Conservation (phyloP, 768 basidiomycete species). For the Tephrocybe sp. region DNA sequence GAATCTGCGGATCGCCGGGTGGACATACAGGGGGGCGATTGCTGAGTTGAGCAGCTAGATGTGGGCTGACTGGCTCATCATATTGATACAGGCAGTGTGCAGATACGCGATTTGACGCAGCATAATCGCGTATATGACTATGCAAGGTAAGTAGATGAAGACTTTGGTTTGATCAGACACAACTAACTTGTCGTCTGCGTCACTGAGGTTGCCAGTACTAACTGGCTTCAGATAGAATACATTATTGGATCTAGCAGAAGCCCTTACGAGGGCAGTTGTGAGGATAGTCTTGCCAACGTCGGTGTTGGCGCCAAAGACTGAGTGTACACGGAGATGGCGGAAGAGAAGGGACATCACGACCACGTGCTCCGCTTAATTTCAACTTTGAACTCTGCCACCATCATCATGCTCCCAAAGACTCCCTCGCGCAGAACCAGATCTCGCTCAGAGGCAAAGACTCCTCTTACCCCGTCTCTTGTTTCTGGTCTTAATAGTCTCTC, state of each 20-base stretch:
- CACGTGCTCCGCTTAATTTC: slow-evolving; percentile 7
- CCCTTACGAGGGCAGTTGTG: slow-evolving; percentile 78
- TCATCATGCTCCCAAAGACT: slow-evolving; percentile 35
- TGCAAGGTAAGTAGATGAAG: neutral
- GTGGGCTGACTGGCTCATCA: slow-evolving; percentile 90
- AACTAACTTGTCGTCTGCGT: slow-evolving; percentile 82
- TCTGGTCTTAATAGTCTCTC: slow-evolving; percentile 39
- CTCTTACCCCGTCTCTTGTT: slow-evolving; percentile 45
- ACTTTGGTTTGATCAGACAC: neutral
- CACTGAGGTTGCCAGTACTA: slow-evolving; percentile 77
- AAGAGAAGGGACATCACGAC: slow-evolving; percentile 75
- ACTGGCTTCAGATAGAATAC: slow-evolving; percentile 87
- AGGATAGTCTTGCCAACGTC: slow-evolving; percentile 95
- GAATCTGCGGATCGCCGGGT: no score
- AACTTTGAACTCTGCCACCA: slow-evolving; percentile 1
- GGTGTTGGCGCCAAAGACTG: slow-evolving; percentile 95
- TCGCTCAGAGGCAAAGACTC: slow-evolving; percentile 49
- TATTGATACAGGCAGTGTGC: slow-evolving; percentile 80
- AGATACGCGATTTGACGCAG: slow-evolving; percentile 37
- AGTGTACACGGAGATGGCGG: slow-evolving; percentile 81
- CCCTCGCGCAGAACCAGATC: slow-evolving; percentile 44
- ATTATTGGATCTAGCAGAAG: slow-evolving; percentile 53
- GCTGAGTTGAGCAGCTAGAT: slow-evolving; percentile 71
- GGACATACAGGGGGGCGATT: slow-evolving; percentile 9
- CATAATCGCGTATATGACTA: slow-evolving; percentile 67